These are phyloP conservation scores for Fraxinus velutina DNA, from an alignment of 305 asterid species.

Conservation along the genomic window DNA sequence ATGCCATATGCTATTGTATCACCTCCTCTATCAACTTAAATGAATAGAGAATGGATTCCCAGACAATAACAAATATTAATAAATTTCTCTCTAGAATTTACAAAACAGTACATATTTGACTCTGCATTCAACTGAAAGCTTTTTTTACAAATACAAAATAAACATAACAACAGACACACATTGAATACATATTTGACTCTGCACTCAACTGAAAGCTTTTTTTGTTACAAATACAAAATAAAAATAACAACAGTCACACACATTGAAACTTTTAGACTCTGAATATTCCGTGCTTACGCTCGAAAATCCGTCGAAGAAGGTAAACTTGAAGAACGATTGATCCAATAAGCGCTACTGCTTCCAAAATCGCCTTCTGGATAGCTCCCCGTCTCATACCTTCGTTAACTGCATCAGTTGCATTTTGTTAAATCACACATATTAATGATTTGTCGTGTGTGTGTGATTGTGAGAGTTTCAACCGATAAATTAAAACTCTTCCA, in stretches of 20 bases:
- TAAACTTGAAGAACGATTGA: conserved; percentile 53
- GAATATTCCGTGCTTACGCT: conserved; percentile 51
- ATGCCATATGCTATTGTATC: not conserved
- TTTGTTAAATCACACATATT: not conserved
- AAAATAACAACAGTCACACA: not conserved
- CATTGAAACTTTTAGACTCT: conserved; percentile 36
- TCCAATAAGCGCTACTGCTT: conserved; percentile 52
- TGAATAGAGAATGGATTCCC: not conserved
- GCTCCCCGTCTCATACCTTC: conserved; percentile 55
- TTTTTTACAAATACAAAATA: not conserved
- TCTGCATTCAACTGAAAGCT: not conserved
- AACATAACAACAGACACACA: not conserved
- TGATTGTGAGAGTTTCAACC: not conserved
- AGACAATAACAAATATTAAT: not conserved
- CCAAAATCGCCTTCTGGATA: conserved; percentile 53
- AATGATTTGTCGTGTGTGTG: not conserved
- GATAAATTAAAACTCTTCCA: not conserved
- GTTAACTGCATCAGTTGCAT: conserved; percentile 38
- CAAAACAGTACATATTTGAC: not conserved
- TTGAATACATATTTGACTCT: not conserved
- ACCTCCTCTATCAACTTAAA: not conserved
- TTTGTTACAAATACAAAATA: not conserved
- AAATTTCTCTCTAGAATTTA: not conserved
- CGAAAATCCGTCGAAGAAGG: conserved; percentile 54
- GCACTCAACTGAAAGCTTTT: too few relatives aligned